phyloP scores from a whole-genome alignment of 345 rosid genomes.

The Brassica juncea region DNA sequence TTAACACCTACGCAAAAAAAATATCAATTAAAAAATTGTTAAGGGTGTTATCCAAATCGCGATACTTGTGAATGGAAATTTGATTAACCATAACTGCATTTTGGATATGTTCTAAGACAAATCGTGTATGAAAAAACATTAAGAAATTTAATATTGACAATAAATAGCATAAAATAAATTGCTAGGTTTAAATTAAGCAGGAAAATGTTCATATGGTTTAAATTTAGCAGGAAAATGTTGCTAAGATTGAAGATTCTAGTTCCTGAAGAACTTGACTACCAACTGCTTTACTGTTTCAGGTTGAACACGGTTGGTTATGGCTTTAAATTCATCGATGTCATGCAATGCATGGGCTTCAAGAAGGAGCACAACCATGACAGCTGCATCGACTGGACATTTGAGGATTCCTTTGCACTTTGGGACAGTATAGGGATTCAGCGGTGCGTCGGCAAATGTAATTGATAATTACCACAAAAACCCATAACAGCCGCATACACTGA shows the following conservation, averaged over 20 bases:
- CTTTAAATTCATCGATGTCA: not conserved
- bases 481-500: not conserved
- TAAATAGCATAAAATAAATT: no score
- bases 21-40: no score
- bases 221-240: not conserved
- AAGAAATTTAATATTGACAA: no score
- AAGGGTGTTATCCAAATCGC: no score
- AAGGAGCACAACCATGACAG: not conserved
- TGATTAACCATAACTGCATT: no score
- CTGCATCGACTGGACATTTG: not conserved
- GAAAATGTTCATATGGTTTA: not conserved
- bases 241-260: not conserved
- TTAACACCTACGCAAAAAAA: no score
- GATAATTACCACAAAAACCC: not conserved
- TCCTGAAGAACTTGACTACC: not conserved
- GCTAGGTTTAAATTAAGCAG: no score
- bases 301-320: not conserved
- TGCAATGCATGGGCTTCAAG: not conserved
- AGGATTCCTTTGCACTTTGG: not conserved
- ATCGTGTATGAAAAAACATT: no score
- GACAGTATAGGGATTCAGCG: not conserved
- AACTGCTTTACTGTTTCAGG: not conserved
- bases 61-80: no score
- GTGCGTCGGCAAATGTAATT: not conserved
- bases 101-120: no score